Conservation (phyloP, 331 rosid genomes). For the Erythrophleum ivorense region DNA sequence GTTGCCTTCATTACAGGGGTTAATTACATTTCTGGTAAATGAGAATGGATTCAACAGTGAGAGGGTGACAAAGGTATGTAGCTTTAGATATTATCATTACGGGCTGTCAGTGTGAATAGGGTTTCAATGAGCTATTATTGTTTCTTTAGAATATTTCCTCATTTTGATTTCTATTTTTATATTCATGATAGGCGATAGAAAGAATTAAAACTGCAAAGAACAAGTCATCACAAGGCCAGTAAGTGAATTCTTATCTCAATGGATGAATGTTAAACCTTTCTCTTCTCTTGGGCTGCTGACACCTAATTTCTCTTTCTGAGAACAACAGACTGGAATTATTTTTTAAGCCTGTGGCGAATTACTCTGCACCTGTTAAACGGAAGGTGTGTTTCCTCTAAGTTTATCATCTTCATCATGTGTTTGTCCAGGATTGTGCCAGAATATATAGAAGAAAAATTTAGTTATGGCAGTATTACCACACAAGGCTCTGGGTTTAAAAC, state of each 20-base stretch:
- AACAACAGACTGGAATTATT: constrained; percentile 71
- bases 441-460: constrained; percentile 4
- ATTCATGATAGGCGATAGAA: constrained; percentile 72
- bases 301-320: constrained; percentile 17
- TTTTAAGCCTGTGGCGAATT: constrained; percentile 69
- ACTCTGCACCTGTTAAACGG: constrained; percentile 71
- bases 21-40: constrained; percentile 76
- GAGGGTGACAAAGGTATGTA: constrained; percentile 84
- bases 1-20: constrained; percentile 65
- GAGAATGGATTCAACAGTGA: constrained; percentile 95
- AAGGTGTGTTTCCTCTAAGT: constrained; percentile 61
- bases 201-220: constrained; percentile 90
- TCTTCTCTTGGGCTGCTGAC: constrained; percentile 27
- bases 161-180: constrained; percentile 35
- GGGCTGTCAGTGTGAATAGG: constrained; percentile 30
- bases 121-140: constrained; percentile 24
- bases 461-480: not conserved
- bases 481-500: constrained; percentile 20
- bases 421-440: constrained; percentile 12
- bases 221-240: constrained; percentile 94
- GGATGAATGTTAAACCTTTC: constrained; percentile 3
- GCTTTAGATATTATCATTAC: constrained; percentile 8
- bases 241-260: constrained; percentile 37
- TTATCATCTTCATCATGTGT: constrained; percentile 32
- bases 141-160: constrained; percentile 24